phyloP scores from a whole-genome alignment of 345 rosid genomes.

The Eucalyptus brandiana region DNA sequence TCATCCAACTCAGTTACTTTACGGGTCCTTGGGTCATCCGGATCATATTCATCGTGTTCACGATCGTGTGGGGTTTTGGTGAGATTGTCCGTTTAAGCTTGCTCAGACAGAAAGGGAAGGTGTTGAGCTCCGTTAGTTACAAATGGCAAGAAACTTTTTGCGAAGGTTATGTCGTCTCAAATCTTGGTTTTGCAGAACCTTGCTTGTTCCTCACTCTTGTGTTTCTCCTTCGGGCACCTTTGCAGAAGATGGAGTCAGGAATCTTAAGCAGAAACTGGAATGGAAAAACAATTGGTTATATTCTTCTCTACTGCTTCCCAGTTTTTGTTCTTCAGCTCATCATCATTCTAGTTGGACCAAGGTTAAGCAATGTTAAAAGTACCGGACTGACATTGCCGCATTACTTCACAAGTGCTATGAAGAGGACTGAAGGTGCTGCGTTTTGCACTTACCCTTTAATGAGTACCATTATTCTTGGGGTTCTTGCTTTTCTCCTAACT shows the following conservation, averaged over 20 bases:
- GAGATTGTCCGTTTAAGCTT: slow-evolving; percentile 71
- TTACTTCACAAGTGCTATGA: slow-evolving; percentile 45
- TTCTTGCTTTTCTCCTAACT: slow-evolving; percentile 57
- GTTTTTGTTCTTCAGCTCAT: slow-evolving; percentile 75
- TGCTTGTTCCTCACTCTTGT: slow-evolving; percentile 79
- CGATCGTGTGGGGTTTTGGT: slow-evolving; percentile 90
- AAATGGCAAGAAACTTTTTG: slow-evolving; percentile 87
- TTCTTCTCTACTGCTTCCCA: slow-evolving; percentile 72
- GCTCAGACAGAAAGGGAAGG: slow-evolving; percentile 46
- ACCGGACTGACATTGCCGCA: slow-evolving; percentile 32
- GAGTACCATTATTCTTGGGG: slow-evolving; percentile 77
- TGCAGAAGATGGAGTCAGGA: slow-evolving; percentile 64
- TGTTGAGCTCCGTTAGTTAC: slow-evolving; percentile 37
- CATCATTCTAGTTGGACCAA: slow-evolving; percentile 54
- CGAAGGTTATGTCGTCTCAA: slow-evolving; percentile 85
- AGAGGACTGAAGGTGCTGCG: slow-evolving; percentile 19
- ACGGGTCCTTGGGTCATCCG: slow-evolving; percentile 91
- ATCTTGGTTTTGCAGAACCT: slow-evolving; percentile 96
- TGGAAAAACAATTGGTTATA: slow-evolving; percentile 46
- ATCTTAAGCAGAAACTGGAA: slow-evolving; percentile 68
- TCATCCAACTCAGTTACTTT: slow-evolving; percentile 61
- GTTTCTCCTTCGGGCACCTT: slow-evolving; percentile 86
- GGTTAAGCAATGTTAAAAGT: slow-evolving; percentile 36
- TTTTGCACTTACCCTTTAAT: slow-evolving; percentile 87
- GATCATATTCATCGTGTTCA: slow-evolving; percentile 44